Evolutionary conservation across 2,329 filamentous ascomycete species (phyloP).

Genomic region (Aspergillus pseudoterreus): DNA sequence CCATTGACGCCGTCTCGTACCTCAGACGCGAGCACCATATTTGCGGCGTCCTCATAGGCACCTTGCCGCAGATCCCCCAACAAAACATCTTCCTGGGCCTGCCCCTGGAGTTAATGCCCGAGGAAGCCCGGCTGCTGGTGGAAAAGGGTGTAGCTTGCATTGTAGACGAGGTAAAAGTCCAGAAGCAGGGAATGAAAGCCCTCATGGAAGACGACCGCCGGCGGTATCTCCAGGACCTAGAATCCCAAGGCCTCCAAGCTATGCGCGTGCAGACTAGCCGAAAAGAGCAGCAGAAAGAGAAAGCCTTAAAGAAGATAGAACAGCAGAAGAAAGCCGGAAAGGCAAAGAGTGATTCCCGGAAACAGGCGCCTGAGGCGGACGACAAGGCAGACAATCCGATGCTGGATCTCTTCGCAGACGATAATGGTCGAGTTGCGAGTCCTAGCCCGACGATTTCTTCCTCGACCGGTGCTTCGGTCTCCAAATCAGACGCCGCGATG

Average conservation of each 20-base stretch:
- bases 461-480: constrained; percentile 11
- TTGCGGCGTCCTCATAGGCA: constrained; percentile 80
- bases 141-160: constrained; percentile 73
- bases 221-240: constrained; percentile 57
- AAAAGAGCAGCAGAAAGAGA: constrained; percentile 49
- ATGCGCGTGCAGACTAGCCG: constrained; percentile 44
- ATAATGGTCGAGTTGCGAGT: constrained; percentile 2
- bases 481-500: constrained; percentile 20
- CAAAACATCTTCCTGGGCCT: constrained; percentile 92
- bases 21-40: constrained; percentile 78
- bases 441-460: constrained; percentile 10
- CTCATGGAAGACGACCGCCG: constrained; percentile 57
- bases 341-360: constrained; percentile 19
- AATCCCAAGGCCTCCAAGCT: constrained; percentile 52
- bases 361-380: constrained; percentile 6
- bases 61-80: constrained; percentile 85
- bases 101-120: constrained; percentile 83
- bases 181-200: constrained; percentile 60
- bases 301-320: constrained; percentile 48
- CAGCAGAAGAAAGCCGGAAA: constrained; percentile 32
- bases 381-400: constrained; percentile 11
- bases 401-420: constrained; percentile 23
- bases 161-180: constrained; percentile 72
- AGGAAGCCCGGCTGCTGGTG: constrained; percentile 80
- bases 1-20: constrained; percentile 72